phyloP scores from a whole-genome alignment of 2,329 filamentous ascomycete species.

The Exophiala mesophila region DNA sequence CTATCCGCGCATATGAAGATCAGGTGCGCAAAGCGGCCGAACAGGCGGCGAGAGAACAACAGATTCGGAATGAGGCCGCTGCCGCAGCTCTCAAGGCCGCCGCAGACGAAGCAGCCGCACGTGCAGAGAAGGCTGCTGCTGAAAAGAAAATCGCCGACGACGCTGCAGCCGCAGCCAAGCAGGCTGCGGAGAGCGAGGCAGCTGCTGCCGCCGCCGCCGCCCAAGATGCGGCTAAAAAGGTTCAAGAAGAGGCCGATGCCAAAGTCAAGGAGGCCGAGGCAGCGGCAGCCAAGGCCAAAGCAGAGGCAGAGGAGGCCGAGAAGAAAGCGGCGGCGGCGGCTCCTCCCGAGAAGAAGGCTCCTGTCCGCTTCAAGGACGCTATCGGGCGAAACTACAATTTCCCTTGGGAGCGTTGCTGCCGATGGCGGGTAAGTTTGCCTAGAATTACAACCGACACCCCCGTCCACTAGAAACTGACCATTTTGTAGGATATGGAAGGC shows the following conservation, averaged over 20 bases:
- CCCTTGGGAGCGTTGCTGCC: slow-evolving; percentile 78
- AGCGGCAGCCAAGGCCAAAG: slow-evolving; percentile 30
- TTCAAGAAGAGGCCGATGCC: slow-evolving; percentile 32
- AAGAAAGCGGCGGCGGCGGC: slow-evolving; percentile 31
- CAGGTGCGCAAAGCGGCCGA: slow-evolving; percentile 20
- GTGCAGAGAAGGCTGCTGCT: slow-evolving; percentile 37
- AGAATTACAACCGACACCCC: too few species aligned
- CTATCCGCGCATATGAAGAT: slow-evolving; percentile 22
- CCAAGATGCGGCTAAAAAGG: slow-evolving; percentile 28
- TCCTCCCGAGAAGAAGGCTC: slow-evolving; percentile 60
- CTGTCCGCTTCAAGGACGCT: slow-evolving; percentile 86
- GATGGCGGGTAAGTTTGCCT: slow-evolving; percentile 76
- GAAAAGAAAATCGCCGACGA: slow-evolving; percentile 35
- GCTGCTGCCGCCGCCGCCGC: slow-evolving; percentile 33
- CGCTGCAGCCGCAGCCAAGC: slow-evolving; percentile 35
- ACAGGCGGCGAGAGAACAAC: slow-evolving; percentile 24
- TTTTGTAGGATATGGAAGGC: slow-evolving; percentile 70
- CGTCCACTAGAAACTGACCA: slow-evolving; percentile 25
- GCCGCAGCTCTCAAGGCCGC: slow-evolving; percentile 44
- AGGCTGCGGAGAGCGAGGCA: slow-evolving; percentile 35
- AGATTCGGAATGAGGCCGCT: slow-evolving; percentile 32
- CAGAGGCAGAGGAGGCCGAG: slow-evolving; percentile 28
- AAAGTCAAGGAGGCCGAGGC: slow-evolving; percentile 31
- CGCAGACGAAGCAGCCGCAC: slow-evolving; percentile 44
- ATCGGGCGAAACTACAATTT: slow-evolving; percentile 90